Conservation (phyloP, 1,139 yeast species). For the Suhomyces wounanorum region DNA sequence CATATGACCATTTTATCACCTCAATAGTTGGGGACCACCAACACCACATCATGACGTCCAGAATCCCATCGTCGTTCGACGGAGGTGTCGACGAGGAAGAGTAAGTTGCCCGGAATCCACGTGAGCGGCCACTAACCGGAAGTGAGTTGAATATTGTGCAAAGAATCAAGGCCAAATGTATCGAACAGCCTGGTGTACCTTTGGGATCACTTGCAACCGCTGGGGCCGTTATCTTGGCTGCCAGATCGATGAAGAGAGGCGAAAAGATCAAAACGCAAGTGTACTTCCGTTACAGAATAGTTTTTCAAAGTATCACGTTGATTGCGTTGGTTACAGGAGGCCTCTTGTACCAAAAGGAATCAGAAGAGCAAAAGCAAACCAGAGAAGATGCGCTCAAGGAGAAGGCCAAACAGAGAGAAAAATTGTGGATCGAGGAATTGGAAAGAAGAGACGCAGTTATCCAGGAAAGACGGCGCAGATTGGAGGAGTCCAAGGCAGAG, state of each 20-base stretch:
- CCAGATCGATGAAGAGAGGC: conserved; percentile 71
- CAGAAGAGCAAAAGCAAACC: conserved; percentile 43
- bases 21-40: no score
- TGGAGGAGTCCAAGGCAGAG: conserved; percentile 42
- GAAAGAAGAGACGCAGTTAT: conserved; percentile 77
- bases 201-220: conserved; percentile 77
- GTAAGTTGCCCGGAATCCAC: conserved; percentile 18
- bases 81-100: conserved; percentile 19
- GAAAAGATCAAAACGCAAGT: conserved; percentile 75
- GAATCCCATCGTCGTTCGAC: conserved; percentile 27
- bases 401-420: conserved; percentile 83
- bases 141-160: conserved; percentile 26
- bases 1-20: neutral
- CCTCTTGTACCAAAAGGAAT: conserved; percentile 53
- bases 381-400: conserved; percentile 64
- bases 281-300: conserved; percentile 90
- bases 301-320: conserved; percentile 78
- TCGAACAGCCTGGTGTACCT: conserved; percentile 81
- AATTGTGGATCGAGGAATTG: conserved; percentile 87
- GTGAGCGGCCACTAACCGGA: conserved; percentile 6
- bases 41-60: conserved; percentile 6
- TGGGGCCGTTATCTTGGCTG: conserved; percentile 79
- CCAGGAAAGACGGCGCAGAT: conserved; percentile 59
- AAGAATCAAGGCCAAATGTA: conserved; percentile 38
- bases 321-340: conserved; percentile 85